Base-by-base conservation (phyloP, 495 filamentous ascomycete genomes). In the Podospora appendiculata region DNA sequence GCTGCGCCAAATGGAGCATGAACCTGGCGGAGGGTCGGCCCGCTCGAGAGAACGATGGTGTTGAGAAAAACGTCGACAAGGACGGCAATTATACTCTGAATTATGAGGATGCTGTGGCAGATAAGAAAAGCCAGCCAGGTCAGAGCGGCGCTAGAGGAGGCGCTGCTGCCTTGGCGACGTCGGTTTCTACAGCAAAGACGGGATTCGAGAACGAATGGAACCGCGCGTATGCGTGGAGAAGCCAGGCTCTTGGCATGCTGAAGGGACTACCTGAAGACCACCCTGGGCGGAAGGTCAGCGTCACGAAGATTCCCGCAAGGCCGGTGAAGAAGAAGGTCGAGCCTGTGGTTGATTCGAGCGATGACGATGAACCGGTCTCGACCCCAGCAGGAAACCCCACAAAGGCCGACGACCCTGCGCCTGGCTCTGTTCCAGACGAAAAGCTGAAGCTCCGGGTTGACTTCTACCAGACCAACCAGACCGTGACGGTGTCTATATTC, bases 1-100 rank as follows among this genome's bases (percentile, higher is more conserved):
- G 85, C 58, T 81, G 90, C 41, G 84, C 93, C 18, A 75, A 73
- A 14, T 79, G 84, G 67, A 79, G 87, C 32, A 79, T 80, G 58
- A 74, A 78, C 42, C 79, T 77, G 5, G 52, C 60, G 18, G 82
- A 74, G 56, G 74, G 68, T n/a, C 59, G 64, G 13, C 66, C 59
- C 6, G 72, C 69, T 8, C 45, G 46, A 13, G 71, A 73, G 51
- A 57, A 71, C 11, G 74, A 75, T 18, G 66, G 61, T 9, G 70
- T 72, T 40, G 60, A 64, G 42, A 61, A 64, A 11, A 64, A 67
- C 6, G 64, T 75, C 16, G 69, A 74, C 53, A 55, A 53, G 6
- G 50, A 65, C 9, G 73, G 73, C 35, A 60, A 67, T 36, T 77
- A 76, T 53, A 63, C 51, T 2, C 60, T 68, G 7, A 64, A 59